A percentile compares a stretch with the other conserved stretches of the same genome.
Evolutionary conservation across 192 early-diverging fungal species (phyloP).

Genomic region (Coemansia sp.): DNA sequence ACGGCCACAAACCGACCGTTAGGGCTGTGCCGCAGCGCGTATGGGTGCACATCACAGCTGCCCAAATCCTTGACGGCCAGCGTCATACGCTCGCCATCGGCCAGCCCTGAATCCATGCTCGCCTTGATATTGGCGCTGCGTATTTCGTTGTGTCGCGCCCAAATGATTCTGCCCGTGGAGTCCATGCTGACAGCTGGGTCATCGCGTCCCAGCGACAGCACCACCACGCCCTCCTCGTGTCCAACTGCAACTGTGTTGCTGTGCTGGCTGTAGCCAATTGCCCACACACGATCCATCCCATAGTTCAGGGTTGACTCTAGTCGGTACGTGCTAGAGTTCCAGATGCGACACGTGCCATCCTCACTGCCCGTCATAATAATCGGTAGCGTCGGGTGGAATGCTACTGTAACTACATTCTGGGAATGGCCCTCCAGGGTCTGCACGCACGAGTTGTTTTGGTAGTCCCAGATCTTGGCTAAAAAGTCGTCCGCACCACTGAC

Average conservation of each 20-base stretch:
- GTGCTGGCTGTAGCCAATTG: slow-evolving; percentile 78
- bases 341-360: slow-evolving; percentile 92
- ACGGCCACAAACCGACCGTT: slow-evolving; percentile 99
- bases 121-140: slow-evolving; percentile 93
- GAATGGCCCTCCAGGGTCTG: slow-evolving; percentile 98
- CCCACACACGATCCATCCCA: slow-evolving; percentile 97
- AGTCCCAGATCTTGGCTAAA: slow-evolving; percentile 97
- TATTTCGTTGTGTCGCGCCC: slow-evolving; percentile 96
- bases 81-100: slow-evolving; percentile 89
- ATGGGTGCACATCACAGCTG: slow-evolving; percentile 96
- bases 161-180: slow-evolving; percentile 93
- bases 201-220: slow-evolving; percentile 92
- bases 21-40: slow-evolving; percentile 93
- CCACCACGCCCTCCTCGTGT: slow-evolving; percentile 95
- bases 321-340: slow-evolving; percentile 97
- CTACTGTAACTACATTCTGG: slow-evolving; percentile 87
- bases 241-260: slow-evolving; percentile 94
- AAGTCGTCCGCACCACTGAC: slow-evolving; percentile 95
- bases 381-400: slow-evolving; percentile 94
- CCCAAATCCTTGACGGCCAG: slow-evolving; percentile 92
- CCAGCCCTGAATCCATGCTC: slow-evolving; percentile 74
- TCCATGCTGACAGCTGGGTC: slow-evolving; percentile 98
- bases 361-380: slow-evolving; percentile 95
- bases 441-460: slow-evolving; percentile 99
- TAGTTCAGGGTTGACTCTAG: slow-evolving; percentile 97